Evolutionary conservation across 306 rosid genomes (phyloP).

Genomic region (Senna siamea): DNA sequence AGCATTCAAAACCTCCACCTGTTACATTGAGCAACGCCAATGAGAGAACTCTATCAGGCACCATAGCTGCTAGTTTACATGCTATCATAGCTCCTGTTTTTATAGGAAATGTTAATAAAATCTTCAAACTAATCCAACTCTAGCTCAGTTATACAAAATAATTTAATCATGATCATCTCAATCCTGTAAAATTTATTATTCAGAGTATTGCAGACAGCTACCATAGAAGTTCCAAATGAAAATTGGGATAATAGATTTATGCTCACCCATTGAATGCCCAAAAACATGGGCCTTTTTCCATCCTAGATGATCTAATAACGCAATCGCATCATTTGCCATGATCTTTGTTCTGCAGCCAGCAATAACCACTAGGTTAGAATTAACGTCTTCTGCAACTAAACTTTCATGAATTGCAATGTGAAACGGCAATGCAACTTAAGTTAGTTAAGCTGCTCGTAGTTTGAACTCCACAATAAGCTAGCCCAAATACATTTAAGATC

Average conservation of each 20-base stretch:
- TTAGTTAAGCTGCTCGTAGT: background rate
- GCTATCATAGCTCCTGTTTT: conserved; percentile 91
- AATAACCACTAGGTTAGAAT: conserved; percentile 17
- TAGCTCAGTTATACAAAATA: background rate
- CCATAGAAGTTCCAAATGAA: background rate
- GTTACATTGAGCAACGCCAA: conserved; percentile 92
- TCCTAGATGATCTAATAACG: conserved; percentile 86
- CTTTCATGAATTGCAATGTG: background rate
- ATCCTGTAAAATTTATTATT: background rate
- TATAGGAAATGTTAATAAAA: conserved; percentile 19
- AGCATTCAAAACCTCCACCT: conserved; percentile 90
- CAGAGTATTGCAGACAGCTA: background rate
- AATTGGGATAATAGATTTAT: background rate
- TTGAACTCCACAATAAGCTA: background rate
- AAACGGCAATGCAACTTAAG: background rate
- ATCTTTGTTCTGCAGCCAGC: conserved; percentile 76
- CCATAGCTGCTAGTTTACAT: conserved; percentile 87
- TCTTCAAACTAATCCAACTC: conserved; percentile 10
- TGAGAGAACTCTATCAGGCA: conserved; percentile 78
- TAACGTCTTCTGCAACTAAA: background rate
- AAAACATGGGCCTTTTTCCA: conserved; percentile 87
- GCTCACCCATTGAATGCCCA: conserved; percentile 98
- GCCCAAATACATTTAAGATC: background rate
- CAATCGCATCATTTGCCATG: conserved; percentile 91
- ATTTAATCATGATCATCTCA: background rate